phyloP scores from a whole-genome alignment of 2,329 filamentous ascomycete genomes.

The Stachybotrys echinatus region DNA sequence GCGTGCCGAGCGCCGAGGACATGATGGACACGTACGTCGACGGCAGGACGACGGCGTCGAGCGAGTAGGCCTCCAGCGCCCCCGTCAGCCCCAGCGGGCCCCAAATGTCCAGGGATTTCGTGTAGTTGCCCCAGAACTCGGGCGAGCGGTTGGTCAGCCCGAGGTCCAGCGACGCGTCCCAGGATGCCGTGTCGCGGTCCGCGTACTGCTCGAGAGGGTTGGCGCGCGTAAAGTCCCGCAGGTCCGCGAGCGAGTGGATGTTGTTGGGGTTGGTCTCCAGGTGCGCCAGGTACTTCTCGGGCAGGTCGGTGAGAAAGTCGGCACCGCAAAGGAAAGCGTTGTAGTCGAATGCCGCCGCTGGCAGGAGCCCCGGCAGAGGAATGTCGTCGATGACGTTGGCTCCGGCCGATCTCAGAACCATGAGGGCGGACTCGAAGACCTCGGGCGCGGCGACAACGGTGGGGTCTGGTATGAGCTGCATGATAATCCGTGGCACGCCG shows the following conservation, averaged over 20 bases:
- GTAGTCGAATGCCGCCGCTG: background rate
- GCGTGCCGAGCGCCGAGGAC: conserved; percentile 52
- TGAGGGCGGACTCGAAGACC: conserved; percentile 51
- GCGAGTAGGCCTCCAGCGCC: conserved; percentile 47
- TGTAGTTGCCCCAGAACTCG: conserved; percentile 54
- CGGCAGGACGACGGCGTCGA: conserved; percentile 59
- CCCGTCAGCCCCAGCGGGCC: conserved; percentile 54
- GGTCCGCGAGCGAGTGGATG: conserved; percentile 43
- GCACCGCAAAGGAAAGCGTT: conserved; percentile 50
- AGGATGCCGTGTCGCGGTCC: conserved; percentile 47
- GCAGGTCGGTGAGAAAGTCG: conserved; percentile 52
- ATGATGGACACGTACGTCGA: conserved; percentile 40
- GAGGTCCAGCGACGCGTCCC: conserved; percentile 44
- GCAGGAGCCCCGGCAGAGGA: background rate
- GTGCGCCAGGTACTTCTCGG: conserved; percentile 45
- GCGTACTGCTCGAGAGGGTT: conserved; percentile 52
- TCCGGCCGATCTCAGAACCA: conserved; percentile 47
- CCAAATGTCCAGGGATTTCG: conserved; percentile 43
- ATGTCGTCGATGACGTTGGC: conserved; percentile 53
- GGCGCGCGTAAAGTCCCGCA: conserved; percentile 49
- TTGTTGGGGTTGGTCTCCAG: conserved; percentile 54
- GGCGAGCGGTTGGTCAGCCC: conserved; percentile 49
- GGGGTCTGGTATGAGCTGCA: conserved; percentile 18
- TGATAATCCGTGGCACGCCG: conserved; percentile 57
- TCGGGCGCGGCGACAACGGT: background rate